Evolutionary conservation across 2,329 filamentous ascomycete genomes (phyloP), one percentile per base, ranked within the genome.

Genomic region (Cyphellophora attinorum): DNA sequence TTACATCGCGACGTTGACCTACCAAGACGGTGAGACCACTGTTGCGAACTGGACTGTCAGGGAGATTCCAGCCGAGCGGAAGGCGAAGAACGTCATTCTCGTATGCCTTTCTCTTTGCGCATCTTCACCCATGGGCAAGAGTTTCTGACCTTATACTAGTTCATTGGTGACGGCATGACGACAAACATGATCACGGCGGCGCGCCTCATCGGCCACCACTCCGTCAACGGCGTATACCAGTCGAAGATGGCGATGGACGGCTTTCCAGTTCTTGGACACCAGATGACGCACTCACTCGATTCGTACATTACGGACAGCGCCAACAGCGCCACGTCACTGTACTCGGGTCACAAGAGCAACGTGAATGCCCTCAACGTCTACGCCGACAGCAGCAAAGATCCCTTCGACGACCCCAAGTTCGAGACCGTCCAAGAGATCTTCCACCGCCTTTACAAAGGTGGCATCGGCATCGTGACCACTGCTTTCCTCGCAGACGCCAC

Each of bases 281-380:
- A 89, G 61, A 89, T 91, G 79, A 88, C 84, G 8, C 83, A 89
- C 60, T 88, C 82, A 2, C 75, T 91, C 52, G 83, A 89, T 61
- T 77, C 69, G 32, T 89, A 83, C 67, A 89, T 91, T 54, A 91
- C 84, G 23, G 84, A 91, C 57, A 85, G 79, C 41, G 85, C 85
- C 59, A 91, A 91, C 62, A 85, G 80, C 4, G 84, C 84, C 3
- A 84, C 80, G 28, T 81, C 84, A 11, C 66, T 91, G 12, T 91
- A 89, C 63, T 77, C 74, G 15, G 85, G 85, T 19, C 84, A 91
- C 65, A 91, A 91, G 69, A 81, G 75, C 51, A 81, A 76, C 0
- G 83, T 89, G 46, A 88, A 91, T 51, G 81, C 81, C 17, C 73
- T 91, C 59, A 81, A 80, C 58, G 79, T 89, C 19, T 88, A 91